A percentile compares a stretch with the other conserved stretches of the same genome.
Conservation (phyloP, 306 rosid species). For the Ormosia emarginata region DNA sequence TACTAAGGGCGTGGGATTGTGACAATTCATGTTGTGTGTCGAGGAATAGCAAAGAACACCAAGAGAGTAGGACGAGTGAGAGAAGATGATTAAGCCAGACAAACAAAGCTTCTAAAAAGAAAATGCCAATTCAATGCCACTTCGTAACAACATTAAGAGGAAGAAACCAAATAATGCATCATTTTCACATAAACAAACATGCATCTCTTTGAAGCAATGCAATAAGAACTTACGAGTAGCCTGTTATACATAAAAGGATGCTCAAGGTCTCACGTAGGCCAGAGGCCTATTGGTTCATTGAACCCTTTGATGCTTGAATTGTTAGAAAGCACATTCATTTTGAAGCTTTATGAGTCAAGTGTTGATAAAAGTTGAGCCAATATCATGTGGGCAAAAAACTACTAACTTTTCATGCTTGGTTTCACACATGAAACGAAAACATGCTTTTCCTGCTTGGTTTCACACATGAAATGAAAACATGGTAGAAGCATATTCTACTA, state of each 20-base stretch:
- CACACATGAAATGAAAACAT: background rate
- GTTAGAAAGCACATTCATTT: background rate
- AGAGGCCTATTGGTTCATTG: background rate
- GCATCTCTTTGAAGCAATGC: background rate
- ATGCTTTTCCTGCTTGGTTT: background rate
- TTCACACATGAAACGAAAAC: background rate
- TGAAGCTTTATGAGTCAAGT: background rate
- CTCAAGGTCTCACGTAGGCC: background rate
- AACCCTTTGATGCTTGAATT: background rate
- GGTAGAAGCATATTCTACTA: background rate
- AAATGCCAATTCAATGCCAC: constrained; percentile 30
- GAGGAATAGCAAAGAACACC: background rate
- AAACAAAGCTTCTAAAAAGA: constrained; percentile 26
- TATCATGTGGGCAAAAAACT: constrained; percentile 12
- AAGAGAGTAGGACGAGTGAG: constrained; percentile 23
- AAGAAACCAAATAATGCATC: constrained; percentile 17
- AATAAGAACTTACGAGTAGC: background rate
- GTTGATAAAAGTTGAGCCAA: constrained; percentile 25
- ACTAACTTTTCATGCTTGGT: background rate
- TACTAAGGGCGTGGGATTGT: background rate
- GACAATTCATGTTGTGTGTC: constrained; percentile 20
- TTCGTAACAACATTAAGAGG: background rate
- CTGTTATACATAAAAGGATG: background rate
- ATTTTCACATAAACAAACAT: constrained; percentile 3
- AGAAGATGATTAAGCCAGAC: constrained; percentile 23